Base-by-base conservation (phyloP, 768 basidiomycete species). In the Baorangia bicolor region DNA sequence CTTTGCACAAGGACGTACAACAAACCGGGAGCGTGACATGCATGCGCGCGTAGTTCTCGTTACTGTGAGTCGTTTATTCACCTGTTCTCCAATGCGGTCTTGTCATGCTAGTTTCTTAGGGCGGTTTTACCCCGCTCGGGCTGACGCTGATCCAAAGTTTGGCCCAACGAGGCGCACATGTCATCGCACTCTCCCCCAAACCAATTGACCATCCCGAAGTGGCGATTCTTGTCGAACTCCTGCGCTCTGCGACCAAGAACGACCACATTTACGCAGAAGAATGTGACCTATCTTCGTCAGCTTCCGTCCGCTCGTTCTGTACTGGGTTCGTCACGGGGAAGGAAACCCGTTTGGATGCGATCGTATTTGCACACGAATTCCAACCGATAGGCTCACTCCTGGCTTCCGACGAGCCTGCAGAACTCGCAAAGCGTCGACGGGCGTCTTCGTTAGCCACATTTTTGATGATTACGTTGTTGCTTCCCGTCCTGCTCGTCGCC, bases 331-430 rank as follows among this genome's bases (percentile, higher is more conserved):
- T 87, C 56, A 82, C 83, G 3, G 83, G 78, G 0, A 78, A 83
- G 42, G 84, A 87, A 42, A 81, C 83, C 28, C 75, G 90, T 23
- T 64, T 95, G n/a, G 92, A 94, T 52, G 90, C 85, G 2, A 71
- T 95, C 51, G 69, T 95, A 13, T 87, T 90, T 57, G 81, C 83
- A 11, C 92, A 94, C 65, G 93, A 90, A 61, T 90, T 91, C 63
- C 75, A 75, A 20, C 81, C 83, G 28, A 77, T 90, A 28, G 88
- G 88, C 0, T 75, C 80, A 2, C 54, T 78, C n/a, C 56, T 75
- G 10, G 73, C 38, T 35, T 53, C 39, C 21, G 73, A 59, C 54
- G 79, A 55, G 65, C 67, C 35, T 16, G 55, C 10, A 53, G 58
- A 55, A 42, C 66, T 76, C 18, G 76, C 75, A 37, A 62, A 69